These are phyloP conservation scores for Gnetum montanum DNA, from an alignment of 75 land plant genomes.

Conservation along the genomic window DNA sequence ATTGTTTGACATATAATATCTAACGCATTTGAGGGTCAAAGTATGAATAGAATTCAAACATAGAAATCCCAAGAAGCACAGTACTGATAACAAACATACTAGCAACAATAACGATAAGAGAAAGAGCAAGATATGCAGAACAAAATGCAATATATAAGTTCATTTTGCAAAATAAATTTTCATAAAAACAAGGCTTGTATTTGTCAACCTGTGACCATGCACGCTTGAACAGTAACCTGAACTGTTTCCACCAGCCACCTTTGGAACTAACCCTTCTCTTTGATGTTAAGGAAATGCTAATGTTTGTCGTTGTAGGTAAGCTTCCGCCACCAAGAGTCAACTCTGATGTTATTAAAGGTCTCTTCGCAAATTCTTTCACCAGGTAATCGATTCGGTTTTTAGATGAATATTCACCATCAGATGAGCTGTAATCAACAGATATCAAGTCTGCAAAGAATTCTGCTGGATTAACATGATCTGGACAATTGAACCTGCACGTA, in stretches of 20 bases:
- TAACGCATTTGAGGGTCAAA: too few species aligned
- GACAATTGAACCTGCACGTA: slow-evolving; percentile 71
- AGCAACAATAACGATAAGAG: not conserved
- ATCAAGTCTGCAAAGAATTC: slow-evolving; percentile 97
- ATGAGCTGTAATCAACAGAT: slow-evolving; percentile 85
- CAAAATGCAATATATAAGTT: not conserved
- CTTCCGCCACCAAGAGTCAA: slow-evolving; percentile 4
- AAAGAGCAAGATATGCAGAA: not conserved
- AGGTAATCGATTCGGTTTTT: slow-evolving; percentile 53
- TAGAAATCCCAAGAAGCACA: not conserved
- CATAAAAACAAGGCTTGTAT: not conserved
- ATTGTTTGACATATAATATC: too few species aligned
- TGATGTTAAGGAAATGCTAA: not conserved
- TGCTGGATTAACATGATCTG: slow-evolving; percentile 93
- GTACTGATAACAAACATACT: not conserved
- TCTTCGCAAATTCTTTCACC: slow-evolving; percentile 48
- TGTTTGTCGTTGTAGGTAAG: not conserved
- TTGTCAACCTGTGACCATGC: slow-evolving; percentile 93
- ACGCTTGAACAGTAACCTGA: slow-evolving; percentile 71
- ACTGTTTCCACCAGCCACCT: slow-evolving; percentile 86
- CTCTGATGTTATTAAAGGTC: slow-evolving; percentile 11
- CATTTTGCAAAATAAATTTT: too few species aligned
- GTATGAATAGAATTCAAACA: not conserved
- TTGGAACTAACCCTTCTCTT: slow-evolving; percentile 15
- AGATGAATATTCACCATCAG: slow-evolving; percentile 66